A percentile compares a stretch with the other conserved stretches of the same genome.
phyloP scores from a whole-genome alignment of 768 basidiomycete genomes.

The Hericium rajendrae region DNA sequence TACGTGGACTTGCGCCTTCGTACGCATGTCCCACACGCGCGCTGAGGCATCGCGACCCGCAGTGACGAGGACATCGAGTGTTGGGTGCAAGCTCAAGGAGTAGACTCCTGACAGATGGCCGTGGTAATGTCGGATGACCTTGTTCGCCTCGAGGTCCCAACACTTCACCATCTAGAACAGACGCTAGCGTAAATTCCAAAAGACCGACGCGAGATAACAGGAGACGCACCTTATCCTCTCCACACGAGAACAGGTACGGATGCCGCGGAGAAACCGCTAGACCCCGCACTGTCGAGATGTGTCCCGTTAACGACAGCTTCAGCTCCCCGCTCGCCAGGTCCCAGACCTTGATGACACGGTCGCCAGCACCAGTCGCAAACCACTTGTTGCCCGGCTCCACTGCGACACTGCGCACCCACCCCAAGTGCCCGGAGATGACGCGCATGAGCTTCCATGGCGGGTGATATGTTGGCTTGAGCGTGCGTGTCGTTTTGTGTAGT shows the following conservation, averaged over 20 bases:
- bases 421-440: constrained; percentile 95
- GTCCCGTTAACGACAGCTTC: constrained; percentile 92
- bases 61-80: constrained; percentile 91
- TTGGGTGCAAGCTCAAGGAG: constrained; percentile 84
- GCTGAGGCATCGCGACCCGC: constrained; percentile 94
- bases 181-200: neutral
- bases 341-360: constrained; percentile 98
- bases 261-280: constrained; percentile 87
- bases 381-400: constrained; percentile 98
- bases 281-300: constrained; percentile 94
- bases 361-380: constrained; percentile 98
- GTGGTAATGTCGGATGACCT: constrained; percentile 97
- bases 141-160: constrained; percentile 98
- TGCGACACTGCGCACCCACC: constrained; percentile 94
- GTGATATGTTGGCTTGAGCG: constrained; percentile 92
- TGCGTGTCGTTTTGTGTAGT: constrained; percentile 87
- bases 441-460: constrained; percentile 93
- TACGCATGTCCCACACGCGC: constrained; percentile 99
- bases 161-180: constrained; percentile 91
- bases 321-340: constrained; percentile 95
- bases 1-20: constrained; percentile 91
- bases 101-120: constrained; percentile 99
- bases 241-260: constrained; percentile 95
- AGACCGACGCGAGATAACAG: neutral
- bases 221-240: constrained; percentile 83